Conservation (phyloP, 2,329 filamentous ascomycete species). For the Pseudocercospora musae region DNA sequence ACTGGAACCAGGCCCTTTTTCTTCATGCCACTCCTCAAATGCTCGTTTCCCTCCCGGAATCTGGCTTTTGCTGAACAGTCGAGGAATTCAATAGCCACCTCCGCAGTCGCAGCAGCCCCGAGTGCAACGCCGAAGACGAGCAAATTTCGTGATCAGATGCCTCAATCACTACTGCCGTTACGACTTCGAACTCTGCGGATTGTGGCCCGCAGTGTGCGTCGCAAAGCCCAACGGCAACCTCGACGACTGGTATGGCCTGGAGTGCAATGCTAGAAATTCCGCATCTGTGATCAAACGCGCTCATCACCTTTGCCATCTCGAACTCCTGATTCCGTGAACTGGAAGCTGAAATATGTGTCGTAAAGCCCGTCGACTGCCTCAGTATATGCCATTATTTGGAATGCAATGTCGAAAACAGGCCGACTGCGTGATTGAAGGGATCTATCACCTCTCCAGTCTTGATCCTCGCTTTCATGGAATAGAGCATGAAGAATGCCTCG, state of each 20-base stretch:
- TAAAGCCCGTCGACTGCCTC: background rate
- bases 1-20: background rate
- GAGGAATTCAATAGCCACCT: background rate
- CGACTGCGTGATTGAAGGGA: background rate
- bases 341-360: background rate
- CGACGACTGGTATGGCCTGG: no score
- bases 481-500: background rate
- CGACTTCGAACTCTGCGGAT: background rate
- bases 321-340: background rate
- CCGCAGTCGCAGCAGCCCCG: background rate
- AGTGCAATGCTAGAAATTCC: no score
- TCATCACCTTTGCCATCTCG: background rate
- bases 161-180: background rate
- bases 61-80: background rate
- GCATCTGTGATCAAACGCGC: no score
- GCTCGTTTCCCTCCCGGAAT: background rate
- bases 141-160: background rate
- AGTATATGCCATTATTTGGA: background rate
- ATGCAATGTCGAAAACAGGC: background rate
- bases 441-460: background rate
- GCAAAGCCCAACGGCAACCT: no score
- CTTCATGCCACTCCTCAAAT: background rate
- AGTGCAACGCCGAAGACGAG: background rate
- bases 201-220: no score
- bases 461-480: background rate